A percentile compares a stretch with the other conserved stretches of the same genome.
Evolutionary conservation across 768 basidiomycete species (phyloP).

Genomic region (Solioccasus polychromus): DNA sequence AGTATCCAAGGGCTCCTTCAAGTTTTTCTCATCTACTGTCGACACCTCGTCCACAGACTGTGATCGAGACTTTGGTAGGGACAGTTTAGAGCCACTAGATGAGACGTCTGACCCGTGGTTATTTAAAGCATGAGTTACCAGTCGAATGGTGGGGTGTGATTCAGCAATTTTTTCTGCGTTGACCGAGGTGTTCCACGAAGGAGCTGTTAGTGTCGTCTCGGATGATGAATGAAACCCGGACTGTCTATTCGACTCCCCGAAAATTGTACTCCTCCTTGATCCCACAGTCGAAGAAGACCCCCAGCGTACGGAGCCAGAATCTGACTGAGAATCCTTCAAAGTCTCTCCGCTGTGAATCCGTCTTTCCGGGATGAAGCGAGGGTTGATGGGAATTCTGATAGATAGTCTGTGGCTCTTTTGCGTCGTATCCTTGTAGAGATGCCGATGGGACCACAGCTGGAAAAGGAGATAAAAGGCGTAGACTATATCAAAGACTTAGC

Average conservation of each 20-base stretch:
- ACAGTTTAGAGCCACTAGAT: conserved; percentile 3
- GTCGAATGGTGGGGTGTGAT: conserved; percentile 20
- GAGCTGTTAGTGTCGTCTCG: conserved; percentile 23
- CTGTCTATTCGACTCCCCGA: conserved; percentile 6
- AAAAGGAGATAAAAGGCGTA: conserved; percentile 52
- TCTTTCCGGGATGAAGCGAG: conserved; percentile 26
- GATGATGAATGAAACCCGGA: conserved; percentile 23
- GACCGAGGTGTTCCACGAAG: conserved; percentile 2
- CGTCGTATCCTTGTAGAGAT: conserved; percentile 48
- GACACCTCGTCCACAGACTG: conserved; percentile 15
- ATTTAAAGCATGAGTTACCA: conserved; percentile 18
- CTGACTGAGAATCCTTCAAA: conserved; percentile 16
- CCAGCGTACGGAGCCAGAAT: conserved; percentile 18
- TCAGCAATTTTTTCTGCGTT: conserved; percentile 9
- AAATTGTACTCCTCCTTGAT: conserved; percentile 11
- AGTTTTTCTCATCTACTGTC: conserved; percentile 1
- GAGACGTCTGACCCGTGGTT: conserved; percentile 1
- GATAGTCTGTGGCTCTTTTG: conserved; percentile 42
- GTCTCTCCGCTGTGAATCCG: conserved; percentile 26
- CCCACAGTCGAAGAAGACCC: conserved; percentile 12
- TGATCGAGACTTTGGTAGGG: conserved; percentile 10
- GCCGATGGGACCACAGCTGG: conserved; percentile 54
- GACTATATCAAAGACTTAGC: conserved; percentile 31
- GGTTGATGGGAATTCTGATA: conserved; percentile 30
- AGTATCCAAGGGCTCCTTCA: conserved; percentile 12